Base-by-base conservation (phyloP, 2,329 filamentous ascomycete genomes). In the Plenodomus lindquistii region DNA sequence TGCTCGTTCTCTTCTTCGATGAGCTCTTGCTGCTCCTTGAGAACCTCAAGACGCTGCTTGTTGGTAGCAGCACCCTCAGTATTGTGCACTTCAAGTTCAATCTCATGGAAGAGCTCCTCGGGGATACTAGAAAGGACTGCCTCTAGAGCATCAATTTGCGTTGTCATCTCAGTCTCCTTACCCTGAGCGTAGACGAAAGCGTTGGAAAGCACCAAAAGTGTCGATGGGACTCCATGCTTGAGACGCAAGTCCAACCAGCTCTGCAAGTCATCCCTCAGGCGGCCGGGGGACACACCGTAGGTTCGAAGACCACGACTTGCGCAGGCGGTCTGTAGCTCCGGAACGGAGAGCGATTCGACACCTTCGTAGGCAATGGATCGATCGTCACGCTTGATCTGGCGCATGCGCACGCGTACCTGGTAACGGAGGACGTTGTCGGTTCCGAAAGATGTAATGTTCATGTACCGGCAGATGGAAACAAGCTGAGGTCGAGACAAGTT, bases 51-150 rank as follows among this genome's bases (percentile, higher is more conserved):
- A 72, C 94, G 88, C 80, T 97, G 94, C 82, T 95, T 97, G 84
- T 99, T 99, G 59, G 94, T 99, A 19, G 94, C 94, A 10, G 92
- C 93, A 53, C 94, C 94, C 77, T 99, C 94, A 40, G 93, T 92
- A 53, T 87, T 96, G 81, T 97, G 91, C 9, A 99, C 91, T 77
- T 99, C 94, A 24, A 99, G 87, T 76, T 97, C 94, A 56, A 99
- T 97, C 79, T 99, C 94, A 80, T 99, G 94, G 89, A 95, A 99
- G 35, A 99, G 82, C 74, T 99, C 94, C 75, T 99, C 94, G 2
- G 94, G 94, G 54, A 99, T 97, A 52, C 89, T 92, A 35, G 90
- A 95, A 35, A 99, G 80, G 4, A 99, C 94, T 46, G 91, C 89
- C 52, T 92, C 90, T 40, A 99, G 83, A 0, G 94, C 91, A 60